Percentiles rank a stretch among this genome's conserved stretches.
phyloP scores from a whole-genome alignment of 1,284 basidiomycete species.

The Microbotryum saponariae region DNA sequence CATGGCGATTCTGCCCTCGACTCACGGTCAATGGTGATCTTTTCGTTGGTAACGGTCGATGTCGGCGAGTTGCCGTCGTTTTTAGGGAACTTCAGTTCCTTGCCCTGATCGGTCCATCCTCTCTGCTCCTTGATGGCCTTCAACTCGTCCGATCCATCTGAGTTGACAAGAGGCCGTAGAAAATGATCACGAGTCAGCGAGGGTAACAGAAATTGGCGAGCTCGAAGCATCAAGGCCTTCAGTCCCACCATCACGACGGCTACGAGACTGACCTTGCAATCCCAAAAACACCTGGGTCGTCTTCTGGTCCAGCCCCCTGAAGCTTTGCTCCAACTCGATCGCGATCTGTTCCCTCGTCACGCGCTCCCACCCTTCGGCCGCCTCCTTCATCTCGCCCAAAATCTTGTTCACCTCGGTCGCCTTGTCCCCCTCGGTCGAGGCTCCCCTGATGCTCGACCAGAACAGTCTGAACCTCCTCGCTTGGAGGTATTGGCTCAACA shows the following conservation, averaged over 20 bases:
- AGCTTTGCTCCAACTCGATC: constrained; percentile 26
- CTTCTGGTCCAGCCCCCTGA: constrained; percentile 15
- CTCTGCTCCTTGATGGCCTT: constrained; percentile 3
- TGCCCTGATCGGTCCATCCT: constrained; percentile 17
- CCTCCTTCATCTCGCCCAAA: not conserved
- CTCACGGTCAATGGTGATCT: constrained; percentile 30
- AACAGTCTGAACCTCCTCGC: constrained; percentile 27
- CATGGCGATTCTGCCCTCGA: not conserved
- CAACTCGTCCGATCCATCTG: constrained; percentile 2
- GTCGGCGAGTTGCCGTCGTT: constrained; percentile 32
- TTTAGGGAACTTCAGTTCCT: constrained; percentile 19
- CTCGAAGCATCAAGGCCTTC: too few relatives aligned
- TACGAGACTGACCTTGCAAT: constrained; percentile 8
- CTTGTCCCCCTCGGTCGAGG: not conserved
- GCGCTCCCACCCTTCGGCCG: constrained; percentile 8
- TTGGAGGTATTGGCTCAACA: constrained; percentile 9
- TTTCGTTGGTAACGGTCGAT: constrained; percentile 26
- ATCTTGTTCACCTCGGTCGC: not conserved
- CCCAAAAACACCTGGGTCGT: constrained; percentile 24
- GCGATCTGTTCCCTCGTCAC: constrained; percentile 12
- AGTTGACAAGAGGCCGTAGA: not conserved
- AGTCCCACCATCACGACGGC: too few relatives aligned
- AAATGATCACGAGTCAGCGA: not conserved
- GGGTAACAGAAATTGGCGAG: not conserved
- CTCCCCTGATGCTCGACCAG: constrained; percentile 10